Evolutionary conservation across 2,329 filamentous ascomycete genomes (phyloP).

Genomic region (Diplodia corticola): DNA sequence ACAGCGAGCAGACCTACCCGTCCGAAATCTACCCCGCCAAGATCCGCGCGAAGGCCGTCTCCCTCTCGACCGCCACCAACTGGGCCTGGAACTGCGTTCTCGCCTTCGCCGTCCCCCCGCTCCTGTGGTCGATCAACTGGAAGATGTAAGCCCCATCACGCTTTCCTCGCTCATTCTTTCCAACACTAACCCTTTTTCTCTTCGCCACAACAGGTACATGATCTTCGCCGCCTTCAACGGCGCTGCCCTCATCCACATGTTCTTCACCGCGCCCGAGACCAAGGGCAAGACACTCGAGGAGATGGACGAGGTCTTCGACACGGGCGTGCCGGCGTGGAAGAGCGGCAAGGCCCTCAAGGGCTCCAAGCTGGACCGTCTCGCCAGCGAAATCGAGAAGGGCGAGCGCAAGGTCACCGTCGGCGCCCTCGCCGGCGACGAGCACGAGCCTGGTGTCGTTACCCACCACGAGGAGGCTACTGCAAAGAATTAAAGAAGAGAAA

Average conservation of each 20-base stretch:
- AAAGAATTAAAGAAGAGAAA: too few relatives aligned
- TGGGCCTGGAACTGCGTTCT: conserved; percentile 40
- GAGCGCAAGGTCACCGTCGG: conserved; percentile 24
- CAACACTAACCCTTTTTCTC: conserved; percentile 30
- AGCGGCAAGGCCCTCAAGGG: conserved; percentile 26
- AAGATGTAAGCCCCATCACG: conserved; percentile 27
- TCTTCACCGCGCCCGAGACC: conserved; percentile 35
- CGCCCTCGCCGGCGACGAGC: not conserved
- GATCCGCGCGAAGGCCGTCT: conserved; percentile 41
- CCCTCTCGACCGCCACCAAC: conserved; percentile 41
- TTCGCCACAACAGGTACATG: conserved; percentile 30
- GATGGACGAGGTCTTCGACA: conserved; percentile 33
- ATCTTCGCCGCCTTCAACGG: conserved; percentile 32
- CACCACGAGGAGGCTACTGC: not conserved
- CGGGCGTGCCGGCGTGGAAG: conserved; percentile 8
- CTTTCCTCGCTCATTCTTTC: not conserved
- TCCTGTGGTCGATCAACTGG: conserved; percentile 31
- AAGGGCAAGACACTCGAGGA: conserved; percentile 36
- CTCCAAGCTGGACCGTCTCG: conserved; percentile 38
- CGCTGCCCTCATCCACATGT: conserved; percentile 29
- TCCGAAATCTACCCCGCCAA: conserved; percentile 47
- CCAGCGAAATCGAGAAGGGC: conserved; percentile 40
- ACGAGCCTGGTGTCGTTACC: not conserved
- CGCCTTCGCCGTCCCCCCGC: conserved; percentile 58
- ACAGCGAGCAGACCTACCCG: conserved; percentile 42